A percentile compares a stretch with the other conserved stretches of the same genome.
Conservation (phyloP, 2,329 filamentous ascomycete genomes). For the Colletotrichum horii region DNA sequence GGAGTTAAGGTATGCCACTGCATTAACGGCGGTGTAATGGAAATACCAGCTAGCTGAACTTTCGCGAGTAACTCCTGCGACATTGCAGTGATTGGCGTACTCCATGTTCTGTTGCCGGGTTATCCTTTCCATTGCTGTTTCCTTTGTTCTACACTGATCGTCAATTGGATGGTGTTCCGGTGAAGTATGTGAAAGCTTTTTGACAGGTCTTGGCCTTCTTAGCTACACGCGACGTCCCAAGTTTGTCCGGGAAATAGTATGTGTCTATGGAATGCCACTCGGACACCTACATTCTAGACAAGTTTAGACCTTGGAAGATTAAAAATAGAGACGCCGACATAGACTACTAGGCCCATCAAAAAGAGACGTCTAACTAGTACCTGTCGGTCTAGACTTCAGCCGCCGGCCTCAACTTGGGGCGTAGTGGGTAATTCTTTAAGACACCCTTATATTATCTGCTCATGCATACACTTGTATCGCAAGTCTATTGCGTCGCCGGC, state of each 20-base stretch:
- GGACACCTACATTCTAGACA: neutral
- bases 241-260: neutral
- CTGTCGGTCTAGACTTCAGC: neutral
- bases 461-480: neutral
- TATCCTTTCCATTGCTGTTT: neutral
- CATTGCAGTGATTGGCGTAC: neutral
- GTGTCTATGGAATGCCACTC: neutral
- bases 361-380: rapidly evolving
- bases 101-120: neutral
- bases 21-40: neutral
- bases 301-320: neutral
- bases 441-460: neutral
- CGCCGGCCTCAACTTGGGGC: neutral
- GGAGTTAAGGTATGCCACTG: neutral
- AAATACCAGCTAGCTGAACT: neutral
- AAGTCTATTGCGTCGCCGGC: neutral
- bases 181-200: neutral
- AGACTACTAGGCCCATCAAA: neutral
- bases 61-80: neutral
- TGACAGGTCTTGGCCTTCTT: neutral
- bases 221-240: neutral
- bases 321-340: rapidly evolving
- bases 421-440: neutral
- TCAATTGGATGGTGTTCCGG: neutral
- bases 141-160: neutral